phyloP scores from a whole-genome alignment of 202 grass and related monocot genomes.

The Schoenoplectus tabernaemontani region DNA sequence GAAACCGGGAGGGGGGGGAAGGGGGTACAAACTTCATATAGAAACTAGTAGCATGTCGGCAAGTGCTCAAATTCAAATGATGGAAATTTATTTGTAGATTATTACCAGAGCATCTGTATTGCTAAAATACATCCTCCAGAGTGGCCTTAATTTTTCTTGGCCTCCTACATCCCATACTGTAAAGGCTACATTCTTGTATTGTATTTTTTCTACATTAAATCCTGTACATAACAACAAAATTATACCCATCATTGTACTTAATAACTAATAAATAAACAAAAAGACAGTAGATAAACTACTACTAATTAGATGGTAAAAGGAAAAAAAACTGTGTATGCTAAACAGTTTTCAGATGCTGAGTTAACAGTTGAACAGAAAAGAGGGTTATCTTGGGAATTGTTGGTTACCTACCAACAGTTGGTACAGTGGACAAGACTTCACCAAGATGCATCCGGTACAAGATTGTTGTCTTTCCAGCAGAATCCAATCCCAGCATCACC shows the following conservation, averaged over 20 bases:
- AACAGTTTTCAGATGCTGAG: neutral
- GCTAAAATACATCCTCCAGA: slow-evolving; percentile 94
- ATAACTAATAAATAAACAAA: slow-evolving; percentile 5
- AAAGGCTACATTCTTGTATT: slow-evolving; percentile 93
- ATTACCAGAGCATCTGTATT: slow-evolving; percentile 94
- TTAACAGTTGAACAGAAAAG: neutral
- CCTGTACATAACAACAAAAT: slow-evolving; percentile 32
- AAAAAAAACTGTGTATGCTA: neutral
- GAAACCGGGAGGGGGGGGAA: no score
- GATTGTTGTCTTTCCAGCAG: slow-evolving; percentile 96
- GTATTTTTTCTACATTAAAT: slow-evolving; percentile 99
- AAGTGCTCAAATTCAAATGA: neutral
- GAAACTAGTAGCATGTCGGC: neutral
- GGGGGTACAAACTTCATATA: neutral
- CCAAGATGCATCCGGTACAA: slow-evolving; percentile 92
- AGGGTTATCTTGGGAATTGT: neutral
- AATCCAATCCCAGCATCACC: slow-evolving; percentile 96
- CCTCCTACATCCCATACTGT: slow-evolving; percentile 97
- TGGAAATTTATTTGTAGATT: neutral
- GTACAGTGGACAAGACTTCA: slow-evolving; percentile 88
- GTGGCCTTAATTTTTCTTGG: slow-evolving; percentile 85
- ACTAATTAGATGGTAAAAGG: neutral
- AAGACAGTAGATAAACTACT: neutral
- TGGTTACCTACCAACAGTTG: slow-evolving; percentile 67
- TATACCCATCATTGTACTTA: neutral